Percentiles rank a stretch among this genome's conserved stretches.
Conservation (phyloP, 129 eudicot genomes). For the Escallonia rubra region DNA sequence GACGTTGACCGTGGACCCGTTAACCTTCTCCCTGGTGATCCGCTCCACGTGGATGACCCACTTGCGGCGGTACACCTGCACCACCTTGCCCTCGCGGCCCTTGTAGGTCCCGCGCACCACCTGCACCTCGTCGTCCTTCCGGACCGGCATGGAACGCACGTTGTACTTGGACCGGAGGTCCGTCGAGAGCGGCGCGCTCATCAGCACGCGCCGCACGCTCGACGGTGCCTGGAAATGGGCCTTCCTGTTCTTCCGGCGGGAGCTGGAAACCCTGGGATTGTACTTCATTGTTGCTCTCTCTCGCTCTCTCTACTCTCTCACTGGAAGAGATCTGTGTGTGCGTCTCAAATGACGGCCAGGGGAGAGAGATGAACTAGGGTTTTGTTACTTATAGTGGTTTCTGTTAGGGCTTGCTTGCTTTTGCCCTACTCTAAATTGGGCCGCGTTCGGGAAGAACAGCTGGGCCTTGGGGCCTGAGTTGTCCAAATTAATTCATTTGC, state of each 20-base stretch:
- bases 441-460: too few species aligned
- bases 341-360: neutral
- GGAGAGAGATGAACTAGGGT: neutral
- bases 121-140: slow-evolving; percentile 80
- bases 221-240: slow-evolving; percentile 81
- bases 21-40: slow-evolving; percentile 73
- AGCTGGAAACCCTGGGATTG: slow-evolving; percentile 57
- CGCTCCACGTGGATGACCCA: slow-evolving; percentile 78
- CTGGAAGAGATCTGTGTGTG: too few species aligned
- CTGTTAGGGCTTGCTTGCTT: neutral
- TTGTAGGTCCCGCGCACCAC: slow-evolving; percentile 74
- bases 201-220: slow-evolving; percentile 64
- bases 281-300: slow-evolving; percentile 51
- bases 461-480: too few species aligned
- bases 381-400: neutral
- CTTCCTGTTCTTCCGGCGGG: slow-evolving; percentile 70
- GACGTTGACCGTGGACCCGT: slow-evolving; percentile 64
- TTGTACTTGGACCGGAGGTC: slow-evolving; percentile 72
- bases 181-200: slow-evolving; percentile 60
- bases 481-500: too few species aligned
- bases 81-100: slow-evolving; percentile 77
- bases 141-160: slow-evolving; percentile 64
- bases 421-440: too few species aligned
- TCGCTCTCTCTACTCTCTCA: neutral
- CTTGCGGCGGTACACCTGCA: slow-evolving; percentile 65